Evolutionary conservation across 805 yeast species (phyloP).

Genomic region (Pichia deserticola): DNA sequence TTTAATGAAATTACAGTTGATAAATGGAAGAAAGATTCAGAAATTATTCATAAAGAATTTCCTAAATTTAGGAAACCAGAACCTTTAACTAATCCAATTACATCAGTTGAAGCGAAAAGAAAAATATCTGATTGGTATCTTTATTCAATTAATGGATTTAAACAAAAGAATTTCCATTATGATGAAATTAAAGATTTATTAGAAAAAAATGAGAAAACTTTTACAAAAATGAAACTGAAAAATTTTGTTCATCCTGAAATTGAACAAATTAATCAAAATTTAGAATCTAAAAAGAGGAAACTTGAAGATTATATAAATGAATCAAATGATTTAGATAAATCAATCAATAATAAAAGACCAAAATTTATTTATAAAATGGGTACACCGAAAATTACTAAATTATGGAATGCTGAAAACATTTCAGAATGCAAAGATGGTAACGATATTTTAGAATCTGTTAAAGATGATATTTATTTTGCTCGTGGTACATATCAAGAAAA

Average conservation of each 20-base stretch:
- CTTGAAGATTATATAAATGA: conserved; percentile 16
- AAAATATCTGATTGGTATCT: not conserved
- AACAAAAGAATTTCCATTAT: conserved; percentile 2
- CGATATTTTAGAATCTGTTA: conserved; percentile 19
- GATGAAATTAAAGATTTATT: conserved; percentile 12
- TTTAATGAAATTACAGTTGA: conserved; percentile 14
- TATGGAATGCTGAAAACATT: conserved; percentile 24
- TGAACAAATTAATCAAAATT: conserved; percentile 8
- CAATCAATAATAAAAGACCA: conserved; percentile 13
- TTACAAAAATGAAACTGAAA: conserved; percentile 25
- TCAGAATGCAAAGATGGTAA: conserved; percentile 6
- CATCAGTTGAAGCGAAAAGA: not conserved
- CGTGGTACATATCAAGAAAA: conserved; percentile 14
- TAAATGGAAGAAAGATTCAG: conserved; percentile 16
- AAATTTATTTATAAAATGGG: conserved; percentile 23
- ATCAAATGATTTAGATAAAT: not conserved
- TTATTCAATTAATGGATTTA: not conserved
- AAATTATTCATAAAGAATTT: conserved; percentile 14
- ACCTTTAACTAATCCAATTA: conserved; percentile 8
- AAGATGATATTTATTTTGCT: conserved; percentile 24
- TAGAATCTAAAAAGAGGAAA: conserved; percentile 19
- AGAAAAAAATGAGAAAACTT: conserved; percentile 19
- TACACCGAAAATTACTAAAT: conserved; percentile 22
- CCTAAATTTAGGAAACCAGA: conserved; percentile 22
- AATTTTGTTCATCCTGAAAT: conserved; percentile 23